Percentiles rank a stretch among this genome's conserved stretches.
Evolutionary conservation across 2,329 filamentous ascomycete genomes (phyloP).

Genomic region (Diaporthe vexans): DNA sequence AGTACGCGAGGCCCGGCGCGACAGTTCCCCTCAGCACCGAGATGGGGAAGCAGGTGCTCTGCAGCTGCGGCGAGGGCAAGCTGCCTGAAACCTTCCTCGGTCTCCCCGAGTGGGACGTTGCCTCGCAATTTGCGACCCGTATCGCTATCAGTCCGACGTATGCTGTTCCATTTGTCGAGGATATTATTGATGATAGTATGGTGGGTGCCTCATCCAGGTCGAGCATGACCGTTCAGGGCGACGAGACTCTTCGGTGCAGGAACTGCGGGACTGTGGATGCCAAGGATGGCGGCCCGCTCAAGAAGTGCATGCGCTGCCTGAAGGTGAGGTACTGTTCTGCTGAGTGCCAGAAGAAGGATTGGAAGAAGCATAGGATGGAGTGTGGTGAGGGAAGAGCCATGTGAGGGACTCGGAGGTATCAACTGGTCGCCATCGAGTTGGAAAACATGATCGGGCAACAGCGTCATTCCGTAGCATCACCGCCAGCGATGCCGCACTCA

Average conservation of each 20-base stretch:
- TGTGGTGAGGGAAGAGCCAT: constrained; percentile 49
- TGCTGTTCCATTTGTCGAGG: constrained; percentile 59
- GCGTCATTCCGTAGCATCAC: too few relatives aligned
- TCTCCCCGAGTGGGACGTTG: constrained; percentile 60
- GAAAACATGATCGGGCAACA: neutral
- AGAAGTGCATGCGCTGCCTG: constrained; percentile 61
- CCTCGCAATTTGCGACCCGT: constrained; percentile 61
- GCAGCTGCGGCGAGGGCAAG: constrained; percentile 60
- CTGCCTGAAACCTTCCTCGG: constrained; percentile 56
- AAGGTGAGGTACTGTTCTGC: constrained; percentile 63
- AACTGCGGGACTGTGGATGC: constrained; percentile 54
- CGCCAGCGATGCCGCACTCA: too few relatives aligned
- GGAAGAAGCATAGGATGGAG: constrained; percentile 64
- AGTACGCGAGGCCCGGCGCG: constrained; percentile 55
- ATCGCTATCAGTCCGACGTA: constrained; percentile 71
- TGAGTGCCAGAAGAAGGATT: constrained; percentile 68
- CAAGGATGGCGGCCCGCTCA: constrained; percentile 51
- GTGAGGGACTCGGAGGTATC: too few relatives aligned
- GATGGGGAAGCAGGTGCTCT: constrained; percentile 55
- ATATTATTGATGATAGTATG: constrained; percentile 41
- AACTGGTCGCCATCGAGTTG: too few relatives aligned
- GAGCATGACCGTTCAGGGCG: neutral
- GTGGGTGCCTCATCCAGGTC: neutral
- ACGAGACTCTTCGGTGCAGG: constrained; percentile 47
- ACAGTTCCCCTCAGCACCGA: constrained; percentile 57